Conservation (phyloP, 2,329 filamentous ascomycete species). For the Pseudomassariella vexata region DNA sequence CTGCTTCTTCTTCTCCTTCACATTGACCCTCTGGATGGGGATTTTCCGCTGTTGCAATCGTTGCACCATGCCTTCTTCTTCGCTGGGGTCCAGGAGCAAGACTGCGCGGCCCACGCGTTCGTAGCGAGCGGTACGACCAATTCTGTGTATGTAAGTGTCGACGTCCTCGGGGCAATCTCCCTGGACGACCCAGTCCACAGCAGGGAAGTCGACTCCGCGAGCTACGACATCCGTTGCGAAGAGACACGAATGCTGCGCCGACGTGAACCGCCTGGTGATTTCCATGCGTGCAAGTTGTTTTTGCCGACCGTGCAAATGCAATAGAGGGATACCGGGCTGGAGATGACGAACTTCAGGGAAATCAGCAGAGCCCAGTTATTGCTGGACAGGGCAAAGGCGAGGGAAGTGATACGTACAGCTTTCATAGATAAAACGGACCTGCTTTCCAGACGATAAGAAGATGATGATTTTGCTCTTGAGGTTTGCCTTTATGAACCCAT, state of each 20-base stretch:
- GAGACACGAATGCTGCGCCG: constrained; percentile 76
- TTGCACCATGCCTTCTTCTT: constrained; percentile 87
- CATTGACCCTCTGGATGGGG: constrained; percentile 78
- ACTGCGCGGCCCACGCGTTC: constrained; percentile 83
- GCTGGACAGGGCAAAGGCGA: no score
- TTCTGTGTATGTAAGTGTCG: constrained; percentile 95
- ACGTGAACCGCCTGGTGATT: constrained; percentile 77
- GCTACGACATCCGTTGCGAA: constrained; percentile 96
- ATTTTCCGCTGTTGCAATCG: constrained; percentile 85
- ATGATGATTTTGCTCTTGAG: constrained; percentile 93
- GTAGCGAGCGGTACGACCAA: constrained; percentile 90
- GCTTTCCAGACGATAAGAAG: constrained; percentile 91
- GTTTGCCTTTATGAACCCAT: constrained; percentile 85
- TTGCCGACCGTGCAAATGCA: constrained; percentile 90
- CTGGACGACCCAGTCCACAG: constrained; percentile 98
- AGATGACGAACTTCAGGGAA: constrained; percentile 89
- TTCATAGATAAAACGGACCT: constrained; percentile 94
- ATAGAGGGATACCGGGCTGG: constrained; percentile 86
- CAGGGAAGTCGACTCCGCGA: constrained; percentile 88
- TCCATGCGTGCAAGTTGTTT: constrained; percentile 86
- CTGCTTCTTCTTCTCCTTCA: constrained; percentile 83
- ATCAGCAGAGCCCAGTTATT: no score
- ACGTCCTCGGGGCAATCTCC: constrained; percentile 95
- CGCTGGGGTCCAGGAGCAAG: constrained; percentile 84
- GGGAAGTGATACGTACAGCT: no score